A percentile compares a stretch with the other conserved stretches of the same genome.
These are phyloP conservation scores for Phanerochaete sordida DNA, from an alignment of 768 basidiomycete genomes.

Conservation along the genomic window DNA sequence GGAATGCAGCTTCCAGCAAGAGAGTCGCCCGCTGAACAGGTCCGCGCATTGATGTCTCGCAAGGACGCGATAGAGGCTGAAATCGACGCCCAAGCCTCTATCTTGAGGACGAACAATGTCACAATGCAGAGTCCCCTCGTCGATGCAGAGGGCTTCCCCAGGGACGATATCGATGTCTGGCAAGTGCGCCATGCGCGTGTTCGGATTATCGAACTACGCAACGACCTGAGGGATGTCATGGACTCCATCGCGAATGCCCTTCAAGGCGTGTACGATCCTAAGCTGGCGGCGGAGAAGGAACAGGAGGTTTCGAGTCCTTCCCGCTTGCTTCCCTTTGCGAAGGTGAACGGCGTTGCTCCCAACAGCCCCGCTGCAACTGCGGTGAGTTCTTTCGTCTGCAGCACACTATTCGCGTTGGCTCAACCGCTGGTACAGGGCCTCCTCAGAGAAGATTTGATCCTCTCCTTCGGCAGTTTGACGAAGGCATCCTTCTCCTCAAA, in stretches of 20 bases:
- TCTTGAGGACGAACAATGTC: conserved; percentile 60
- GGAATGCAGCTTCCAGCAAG: conserved; percentile 43
- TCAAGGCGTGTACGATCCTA: conserved; percentile 55
- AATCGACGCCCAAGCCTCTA: conserved; percentile 55
- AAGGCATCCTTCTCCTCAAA: conserved; percentile 45
- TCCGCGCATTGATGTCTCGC: conserved; percentile 58
- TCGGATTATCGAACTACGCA: conserved; percentile 75
- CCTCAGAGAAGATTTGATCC: conserved; percentile 61
- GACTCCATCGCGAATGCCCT: conserved; percentile 65
- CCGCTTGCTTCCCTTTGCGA: conserved; percentile 60
- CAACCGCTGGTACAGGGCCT: conserved; percentile 49
- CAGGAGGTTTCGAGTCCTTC: conserved; percentile 2
- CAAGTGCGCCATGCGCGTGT: conserved; percentile 73
- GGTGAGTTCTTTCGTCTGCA: conserved; percentile 45
- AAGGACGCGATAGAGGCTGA: conserved; percentile 76
- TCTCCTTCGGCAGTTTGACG: conserved; percentile 69
- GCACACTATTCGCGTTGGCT: neutral
- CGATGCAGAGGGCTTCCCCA: conserved; percentile 86
- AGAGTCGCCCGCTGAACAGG: conserved; percentile 49
- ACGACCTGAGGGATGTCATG: conserved; percentile 68
- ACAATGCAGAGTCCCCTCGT: conserved; percentile 74
- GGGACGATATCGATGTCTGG: conserved; percentile 81
- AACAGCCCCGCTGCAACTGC: conserved; percentile 81
- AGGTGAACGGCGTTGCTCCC: conserved; percentile 76
- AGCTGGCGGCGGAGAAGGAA: neutral